phyloP scores from a whole-genome alignment of 2,329 filamentous ascomycete species.

The Onygenales sp. region DNA sequence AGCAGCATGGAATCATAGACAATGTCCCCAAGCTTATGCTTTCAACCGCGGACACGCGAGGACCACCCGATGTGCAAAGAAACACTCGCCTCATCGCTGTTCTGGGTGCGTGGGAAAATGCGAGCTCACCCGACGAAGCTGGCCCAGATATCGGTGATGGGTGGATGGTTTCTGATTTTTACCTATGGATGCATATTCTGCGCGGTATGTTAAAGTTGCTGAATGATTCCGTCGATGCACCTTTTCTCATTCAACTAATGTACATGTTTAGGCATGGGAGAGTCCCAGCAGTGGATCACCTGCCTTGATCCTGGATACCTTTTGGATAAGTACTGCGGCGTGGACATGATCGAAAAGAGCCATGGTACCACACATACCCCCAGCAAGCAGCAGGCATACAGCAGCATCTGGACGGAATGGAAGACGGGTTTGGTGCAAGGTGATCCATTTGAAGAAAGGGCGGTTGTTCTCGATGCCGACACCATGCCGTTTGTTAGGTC shows the following conservation, averaged over 20 bases:
- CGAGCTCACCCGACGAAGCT: neutral
- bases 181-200: slow-evolving; percentile 9
- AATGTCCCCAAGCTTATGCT: too few species aligned
- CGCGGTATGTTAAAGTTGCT: neutral
- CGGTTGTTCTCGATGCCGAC: neutral
- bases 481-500: neutral
- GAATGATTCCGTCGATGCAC: too few species aligned
- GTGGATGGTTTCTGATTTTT: slow-evolving; percentile 11
- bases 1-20: too few species aligned
- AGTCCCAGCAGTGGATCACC: slow-evolving; percentile 7
- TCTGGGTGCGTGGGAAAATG: slow-evolving; percentile 5
- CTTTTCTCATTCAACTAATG: too few species aligned
- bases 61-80: slow-evolving; percentile 7
- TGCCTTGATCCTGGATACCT: slow-evolving; percentile 6
- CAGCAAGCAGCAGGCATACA: neutral
- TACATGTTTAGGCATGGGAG: slow-evolving; percentile 5
- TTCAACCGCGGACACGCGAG: slow-evolving; percentile 7
- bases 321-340: slow-evolving; percentile 5
- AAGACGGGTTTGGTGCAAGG: neutral
- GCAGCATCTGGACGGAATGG: neutral
- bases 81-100: slow-evolving; percentile 7
- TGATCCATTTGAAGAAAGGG: neutral
- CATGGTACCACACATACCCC: neutral
- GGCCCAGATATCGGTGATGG: slow-evolving; percentile 7
- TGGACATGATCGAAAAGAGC: neutral